phyloP scores from a whole-genome alignment of 768 basidiomycete genomes.

The Termitomyces sp. region DNA sequence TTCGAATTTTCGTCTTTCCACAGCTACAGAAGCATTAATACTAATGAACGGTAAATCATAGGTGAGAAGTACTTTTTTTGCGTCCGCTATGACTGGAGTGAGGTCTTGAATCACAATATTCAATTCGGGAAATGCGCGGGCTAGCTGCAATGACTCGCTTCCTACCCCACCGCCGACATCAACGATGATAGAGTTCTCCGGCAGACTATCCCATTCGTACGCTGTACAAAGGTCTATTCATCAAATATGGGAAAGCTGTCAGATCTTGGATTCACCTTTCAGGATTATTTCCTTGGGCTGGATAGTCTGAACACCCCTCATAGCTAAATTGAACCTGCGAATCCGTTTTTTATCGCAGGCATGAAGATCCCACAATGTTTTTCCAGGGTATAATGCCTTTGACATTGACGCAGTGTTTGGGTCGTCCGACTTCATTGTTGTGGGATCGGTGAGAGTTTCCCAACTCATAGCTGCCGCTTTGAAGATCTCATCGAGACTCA shows the following conservation, averaged over 20 bases:
- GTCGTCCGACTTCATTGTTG: slow-evolving; percentile 18
- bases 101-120: slow-evolving; percentile 26
- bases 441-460: slow-evolving; percentile 18
- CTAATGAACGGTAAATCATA: background rate
- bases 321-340: slow-evolving; percentile 25
- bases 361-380: slow-evolving; percentile 21
- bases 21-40: background rate
- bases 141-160: slow-evolving; percentile 20
- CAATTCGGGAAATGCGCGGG: slow-evolving; percentile 23
- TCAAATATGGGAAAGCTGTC: background rate
- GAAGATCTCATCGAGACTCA: slow-evolving; percentile 21
- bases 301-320: slow-evolving; percentile 21
- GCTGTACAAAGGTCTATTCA: background rate
- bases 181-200: slow-evolving; percentile 14
- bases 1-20: background rate
- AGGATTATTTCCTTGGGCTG: slow-evolving; percentile 18
- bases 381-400: slow-evolving; percentile 12
- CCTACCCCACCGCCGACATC: slow-evolving; percentile 35
- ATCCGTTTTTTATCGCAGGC: slow-evolving; percentile 14
- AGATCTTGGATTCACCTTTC: slow-evolving; percentile 1
- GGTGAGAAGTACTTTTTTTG: slow-evolving; percentile 8
- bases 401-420: slow-evolving; percentile 16
- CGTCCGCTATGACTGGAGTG: slow-evolving; percentile 16
- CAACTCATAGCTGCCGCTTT: slow-evolving; percentile 12
- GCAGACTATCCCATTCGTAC: slow-evolving; percentile 5